A percentile compares a stretch with the other conserved stretches of the same genome.
Evolutionary conservation across 2,329 filamentous ascomycete genomes (phyloP).

Genomic region (Aspergillus vadensis): DNA sequence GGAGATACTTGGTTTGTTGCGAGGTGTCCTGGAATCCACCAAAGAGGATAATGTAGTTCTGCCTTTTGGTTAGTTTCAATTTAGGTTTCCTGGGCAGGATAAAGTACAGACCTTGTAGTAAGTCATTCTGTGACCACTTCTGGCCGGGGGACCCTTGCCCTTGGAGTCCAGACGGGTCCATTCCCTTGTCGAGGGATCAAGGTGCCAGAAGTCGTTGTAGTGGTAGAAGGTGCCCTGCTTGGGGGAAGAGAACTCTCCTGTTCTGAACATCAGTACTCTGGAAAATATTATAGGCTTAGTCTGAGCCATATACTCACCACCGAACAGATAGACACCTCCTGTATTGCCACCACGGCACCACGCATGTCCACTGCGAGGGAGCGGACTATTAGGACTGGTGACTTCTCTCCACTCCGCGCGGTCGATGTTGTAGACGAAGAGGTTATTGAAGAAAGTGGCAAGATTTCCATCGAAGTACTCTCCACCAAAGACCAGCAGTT

Average conservation of each 20-base stretch:
- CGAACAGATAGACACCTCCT: slow-evolving; percentile 86
- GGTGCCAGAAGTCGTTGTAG: slow-evolving; percentile 97
- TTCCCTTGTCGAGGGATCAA: slow-evolving; percentile 81
- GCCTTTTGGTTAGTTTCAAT: slow-evolving; percentile 3
- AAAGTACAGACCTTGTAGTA: slow-evolving; percentile 68
- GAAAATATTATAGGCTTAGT: not conserved
- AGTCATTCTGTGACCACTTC: slow-evolving; percentile 93
- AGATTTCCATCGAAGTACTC: slow-evolving; percentile 94
- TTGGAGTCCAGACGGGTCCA: slow-evolving; percentile 86
- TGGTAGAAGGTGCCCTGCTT: slow-evolving; percentile 99
- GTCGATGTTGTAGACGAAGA: slow-evolving; percentile 72
- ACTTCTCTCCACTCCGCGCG: slow-evolving; percentile 88
- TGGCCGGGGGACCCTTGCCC: slow-evolving; percentile 72
- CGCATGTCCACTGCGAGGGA: slow-evolving; percentile 89
- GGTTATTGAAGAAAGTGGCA: slow-evolving; percentile 70
- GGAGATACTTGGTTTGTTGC: slow-evolving; percentile 89
- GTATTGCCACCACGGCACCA: slow-evolving; percentile 89
- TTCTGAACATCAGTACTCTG: slow-evolving; percentile 11
- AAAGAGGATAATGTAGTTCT: slow-evolving; percentile 90
- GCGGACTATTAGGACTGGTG: slow-evolving; percentile 85
- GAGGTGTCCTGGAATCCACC: slow-evolving; percentile 97
- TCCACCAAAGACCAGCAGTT: slow-evolving; percentile 87
- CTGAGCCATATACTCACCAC: slow-evolving; percentile 51
- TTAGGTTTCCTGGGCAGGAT: not conserved
- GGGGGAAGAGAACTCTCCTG: slow-evolving; percentile 86